Percentiles rank a stretch among this genome's conserved stretches.
These are phyloP conservation scores for Aphanoascus verrucosus DNA, from an alignment of 2,329 filamentous ascomycete species.

Conservation along the genomic window DNA sequence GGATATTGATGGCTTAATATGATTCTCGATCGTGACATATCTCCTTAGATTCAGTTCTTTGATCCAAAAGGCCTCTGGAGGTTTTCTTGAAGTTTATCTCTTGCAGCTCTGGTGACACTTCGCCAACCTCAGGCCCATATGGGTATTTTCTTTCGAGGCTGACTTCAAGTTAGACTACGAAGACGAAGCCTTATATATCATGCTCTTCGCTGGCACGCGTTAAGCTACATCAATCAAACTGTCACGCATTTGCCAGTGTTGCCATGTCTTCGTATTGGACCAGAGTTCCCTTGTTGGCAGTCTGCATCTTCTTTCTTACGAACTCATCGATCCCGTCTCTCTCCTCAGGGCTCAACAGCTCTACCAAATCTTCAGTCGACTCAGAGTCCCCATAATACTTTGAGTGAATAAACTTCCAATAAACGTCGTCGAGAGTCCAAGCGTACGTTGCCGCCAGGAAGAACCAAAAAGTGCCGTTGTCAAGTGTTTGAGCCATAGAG, in stretches of 20 bases:
- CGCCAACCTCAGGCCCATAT: neutral
- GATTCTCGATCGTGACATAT: no score
- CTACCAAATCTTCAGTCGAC: slow-evolving; percentile 19
- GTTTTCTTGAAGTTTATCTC: neutral
- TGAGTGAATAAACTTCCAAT: slow-evolving; percentile 23
- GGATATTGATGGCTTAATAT: no score
- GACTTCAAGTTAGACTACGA: neutral
- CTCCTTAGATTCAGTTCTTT: no score
- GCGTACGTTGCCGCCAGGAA: slow-evolving; percentile 21
- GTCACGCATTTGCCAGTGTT: slow-evolving; percentile 14
- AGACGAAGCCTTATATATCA: neutral
- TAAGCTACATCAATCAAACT: no score
- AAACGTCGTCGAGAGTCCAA: slow-evolving; percentile 25
- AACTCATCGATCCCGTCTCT: slow-evolving; percentile 18
- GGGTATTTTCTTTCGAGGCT: neutral
- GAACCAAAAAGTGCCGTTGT: slow-evolving; percentile 24
- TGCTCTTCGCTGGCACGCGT: neutral
- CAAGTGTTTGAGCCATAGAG: slow-evolving; percentile 20
- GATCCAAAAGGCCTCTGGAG: neutral
- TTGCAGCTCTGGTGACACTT: neutral
- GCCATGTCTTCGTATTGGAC: slow-evolving; percentile 18
- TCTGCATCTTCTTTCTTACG: slow-evolving; percentile 21
- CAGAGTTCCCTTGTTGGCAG: slow-evolving; percentile 19
- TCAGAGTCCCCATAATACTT: slow-evolving; percentile 21
- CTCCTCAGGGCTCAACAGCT: slow-evolving; percentile 21